Percentiles rank a stretch among this genome's conserved stretches.
Conservation (phyloP, 1,139 yeast genomes). For the Zygotorulaspora mrakii region DNA sequence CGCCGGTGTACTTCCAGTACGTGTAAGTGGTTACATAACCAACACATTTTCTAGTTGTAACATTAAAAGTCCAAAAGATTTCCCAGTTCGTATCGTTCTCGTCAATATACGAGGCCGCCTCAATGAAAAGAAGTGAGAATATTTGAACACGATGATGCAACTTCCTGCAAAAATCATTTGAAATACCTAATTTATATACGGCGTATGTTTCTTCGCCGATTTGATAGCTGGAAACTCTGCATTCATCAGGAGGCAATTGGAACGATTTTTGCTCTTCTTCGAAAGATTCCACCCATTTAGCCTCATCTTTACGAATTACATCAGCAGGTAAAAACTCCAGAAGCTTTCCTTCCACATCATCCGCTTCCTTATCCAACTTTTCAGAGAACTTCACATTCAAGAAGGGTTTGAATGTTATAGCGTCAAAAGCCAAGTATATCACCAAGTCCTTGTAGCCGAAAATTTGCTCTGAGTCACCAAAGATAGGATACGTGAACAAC, state of each 20-base stretch:
- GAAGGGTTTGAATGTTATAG: slow-evolving; percentile 51
- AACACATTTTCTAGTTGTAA: slow-evolving; percentile 43
- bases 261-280: slow-evolving; percentile 44
- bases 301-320: slow-evolving; percentile 60
- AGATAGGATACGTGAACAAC: slow-evolving; percentile 82
- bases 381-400: slow-evolving; percentile 54
- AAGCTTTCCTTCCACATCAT: slow-evolving; percentile 50
- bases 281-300: slow-evolving; percentile 57
- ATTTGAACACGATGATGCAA: slow-evolving; percentile 72
- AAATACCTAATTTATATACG: slow-evolving; percentile 37
- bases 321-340: slow-evolving; percentile 55
- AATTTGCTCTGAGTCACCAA: slow-evolving; percentile 85
- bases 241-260: slow-evolving; percentile 19
- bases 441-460: slow-evolving; percentile 75
- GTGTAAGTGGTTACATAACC: slow-evolving; percentile 85
- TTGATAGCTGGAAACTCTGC: slow-evolving; percentile 27
- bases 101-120: slow-evolving; percentile 90
- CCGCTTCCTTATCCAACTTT: slow-evolving; percentile 46
- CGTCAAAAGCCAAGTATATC: slow-evolving; percentile 53
- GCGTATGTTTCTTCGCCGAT: slow-evolving; percentile 39
- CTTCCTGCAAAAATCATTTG: slow-evolving; percentile 42
- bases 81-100: slow-evolving; percentile 72
- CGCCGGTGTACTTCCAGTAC: slow-evolving; percentile 72
- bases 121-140: slow-evolving; percentile 78
- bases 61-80: slow-evolving; percentile 40